A percentile compares a stretch with the other conserved stretches of the same genome.
Conservation (phyloP, 164 flowering plant species). For the Taxillus chinensis region DNA sequence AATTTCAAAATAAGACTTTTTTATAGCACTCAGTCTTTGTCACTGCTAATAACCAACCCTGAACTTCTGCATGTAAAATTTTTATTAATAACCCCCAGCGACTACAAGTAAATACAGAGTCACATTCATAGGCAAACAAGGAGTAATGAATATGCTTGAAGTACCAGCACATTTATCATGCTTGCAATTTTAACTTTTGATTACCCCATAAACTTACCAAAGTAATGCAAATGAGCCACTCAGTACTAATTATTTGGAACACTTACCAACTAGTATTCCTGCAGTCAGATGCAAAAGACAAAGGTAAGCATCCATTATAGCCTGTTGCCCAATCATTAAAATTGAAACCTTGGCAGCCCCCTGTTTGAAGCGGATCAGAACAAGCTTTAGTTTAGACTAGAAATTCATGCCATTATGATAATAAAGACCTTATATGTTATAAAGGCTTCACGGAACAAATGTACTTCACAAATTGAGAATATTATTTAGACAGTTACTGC, state of each 20-base stretch:
- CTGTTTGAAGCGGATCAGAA: conserved; percentile 25
- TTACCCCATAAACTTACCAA: background rate
- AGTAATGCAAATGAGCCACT: background rate
- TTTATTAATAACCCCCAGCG: no score
- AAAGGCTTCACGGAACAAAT: background rate
- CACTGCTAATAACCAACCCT: no score
- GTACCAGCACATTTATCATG: no score
- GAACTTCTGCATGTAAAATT: no score
- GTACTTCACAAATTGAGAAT: background rate
- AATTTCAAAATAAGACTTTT: no score
- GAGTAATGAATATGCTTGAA: no score
- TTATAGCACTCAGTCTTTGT: no score
- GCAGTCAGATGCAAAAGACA: conserved; percentile 96
- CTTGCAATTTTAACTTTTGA: background rate
- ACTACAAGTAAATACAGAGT: no score
- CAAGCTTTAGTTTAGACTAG: background rate
- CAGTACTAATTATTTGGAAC: background rate
- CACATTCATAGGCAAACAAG: no score
- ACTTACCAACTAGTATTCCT: conserved; percentile 90
- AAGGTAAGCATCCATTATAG: conserved; percentile 97
- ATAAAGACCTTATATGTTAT: background rate
- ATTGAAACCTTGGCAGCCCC: conserved; percentile 98
- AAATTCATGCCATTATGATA: background rate
- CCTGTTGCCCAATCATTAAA: conserved; percentile 91
- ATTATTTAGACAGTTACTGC: background rate